These are phyloP conservation scores for Nigrospora osmanthi DNA, from an alignment of 2,329 filamentous ascomycete genomes.

Conservation along the genomic window DNA sequence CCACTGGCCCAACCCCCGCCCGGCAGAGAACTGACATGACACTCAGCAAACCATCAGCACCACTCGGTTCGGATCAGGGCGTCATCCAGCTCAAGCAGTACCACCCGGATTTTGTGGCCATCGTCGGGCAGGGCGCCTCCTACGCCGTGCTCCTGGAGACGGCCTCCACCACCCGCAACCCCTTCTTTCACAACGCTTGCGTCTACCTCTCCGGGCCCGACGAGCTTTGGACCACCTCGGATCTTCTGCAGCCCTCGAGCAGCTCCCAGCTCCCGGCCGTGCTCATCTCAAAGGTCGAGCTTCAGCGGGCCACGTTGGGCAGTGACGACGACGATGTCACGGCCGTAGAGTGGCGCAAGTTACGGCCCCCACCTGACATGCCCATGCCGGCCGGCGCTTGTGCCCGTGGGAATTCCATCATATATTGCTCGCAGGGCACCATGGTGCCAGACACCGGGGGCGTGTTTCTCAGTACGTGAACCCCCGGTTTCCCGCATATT, in stretches of 20 bases:
- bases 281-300: slow-evolving; percentile 33
- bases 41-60: neutral
- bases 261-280: slow-evolving; percentile 30
- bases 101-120: neutral
- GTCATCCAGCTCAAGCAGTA: neutral
- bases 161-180: slow-evolving; percentile 27
- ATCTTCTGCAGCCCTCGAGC: slow-evolving; percentile 27
- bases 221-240: slow-evolving; percentile 38
- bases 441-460: slow-evolving; percentile 13
- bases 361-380: slow-evolving; percentile 32
- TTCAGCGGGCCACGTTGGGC: slow-evolving; percentile 4
- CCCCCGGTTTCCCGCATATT: too few species aligned
- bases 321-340: slow-evolving; percentile 21
- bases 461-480: slow-evolving; percentile 15
- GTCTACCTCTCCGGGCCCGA: slow-evolving; percentile 29
- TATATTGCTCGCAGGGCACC: slow-evolving; percentile 34
- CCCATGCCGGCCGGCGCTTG: slow-evolving; percentile 34
- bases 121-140: neutral
- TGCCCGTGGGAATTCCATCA: slow-evolving; percentile 30
- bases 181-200: slow-evolving; percentile 38
- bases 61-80: neutral
- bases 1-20: too few species aligned
- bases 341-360: slow-evolving; percentile 29
- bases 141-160: slow-evolving; percentile 35
- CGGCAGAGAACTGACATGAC: too few species aligned